Conservation (phyloP, 2,329 filamentous ascomycete genomes). For the Zasmidium angulare region DNA sequence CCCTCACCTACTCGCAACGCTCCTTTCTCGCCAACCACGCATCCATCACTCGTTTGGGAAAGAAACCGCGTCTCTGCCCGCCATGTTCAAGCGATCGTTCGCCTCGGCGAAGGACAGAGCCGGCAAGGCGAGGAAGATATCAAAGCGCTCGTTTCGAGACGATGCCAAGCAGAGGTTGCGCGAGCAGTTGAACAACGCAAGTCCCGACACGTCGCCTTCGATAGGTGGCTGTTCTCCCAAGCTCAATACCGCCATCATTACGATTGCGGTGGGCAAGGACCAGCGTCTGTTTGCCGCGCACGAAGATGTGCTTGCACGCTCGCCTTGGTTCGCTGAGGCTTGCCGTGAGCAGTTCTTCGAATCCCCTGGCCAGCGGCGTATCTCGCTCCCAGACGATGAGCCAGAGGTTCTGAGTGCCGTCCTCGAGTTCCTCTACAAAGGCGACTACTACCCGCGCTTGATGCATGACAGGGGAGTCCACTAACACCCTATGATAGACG, state of each 20-base stretch:
- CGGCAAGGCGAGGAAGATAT: slow-evolving; percentile 79
- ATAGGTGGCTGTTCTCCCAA: slow-evolving; percentile 43
- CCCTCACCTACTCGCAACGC: slow-evolving; percentile 34
- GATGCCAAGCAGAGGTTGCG: slow-evolving; percentile 83
- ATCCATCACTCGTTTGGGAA: slow-evolving; percentile 50
- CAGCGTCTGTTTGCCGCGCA: slow-evolving; percentile 91
- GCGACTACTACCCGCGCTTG: slow-evolving; percentile 89
- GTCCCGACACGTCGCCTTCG: slow-evolving; percentile 39
- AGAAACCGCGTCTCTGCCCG: slow-evolving; percentile 32
- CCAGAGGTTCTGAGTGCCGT: slow-evolving; percentile 90
- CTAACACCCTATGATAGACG: neutral
- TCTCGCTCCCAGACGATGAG: slow-evolving; percentile 76
- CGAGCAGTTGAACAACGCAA: slow-evolving; percentile 69
- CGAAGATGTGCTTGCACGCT: slow-evolving; percentile 84
- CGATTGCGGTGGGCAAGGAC: slow-evolving; percentile 78
- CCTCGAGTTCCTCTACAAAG: slow-evolving; percentile 96
- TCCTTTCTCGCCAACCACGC: slow-evolving; percentile 44
- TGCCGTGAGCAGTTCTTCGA: slow-evolving; percentile 72
- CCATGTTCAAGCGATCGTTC: slow-evolving; percentile 94
- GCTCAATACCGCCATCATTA: slow-evolving; percentile 74
- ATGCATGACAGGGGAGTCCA: slow-evolving; percentile 63
- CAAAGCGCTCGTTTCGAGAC: slow-evolving; percentile 75
- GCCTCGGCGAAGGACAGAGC: slow-evolving; percentile 77
- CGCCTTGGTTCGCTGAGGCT: slow-evolving; percentile 68
- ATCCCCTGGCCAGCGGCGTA: slow-evolving; percentile 64